Evolutionary conservation across 306 rosid species (phyloP).

Genomic region (Pachyrhizus erosus): DNA sequence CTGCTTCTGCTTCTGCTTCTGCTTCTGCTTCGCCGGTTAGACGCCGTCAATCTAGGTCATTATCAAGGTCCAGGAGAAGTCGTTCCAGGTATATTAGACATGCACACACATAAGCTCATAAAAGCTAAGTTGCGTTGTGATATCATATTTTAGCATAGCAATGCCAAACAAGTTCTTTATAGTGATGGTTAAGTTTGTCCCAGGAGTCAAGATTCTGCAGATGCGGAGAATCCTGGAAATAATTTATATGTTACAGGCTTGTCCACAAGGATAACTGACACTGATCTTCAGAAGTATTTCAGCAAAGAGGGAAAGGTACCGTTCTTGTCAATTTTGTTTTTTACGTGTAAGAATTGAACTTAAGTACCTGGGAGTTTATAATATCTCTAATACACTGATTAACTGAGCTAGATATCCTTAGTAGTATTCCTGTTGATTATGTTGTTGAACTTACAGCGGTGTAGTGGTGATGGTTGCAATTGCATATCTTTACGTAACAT

Average conservation of each 20-base stretch:
- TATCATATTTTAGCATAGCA: background rate
- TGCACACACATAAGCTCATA: background rate
- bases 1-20: background rate
- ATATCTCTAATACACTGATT: no score
- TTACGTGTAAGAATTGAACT: no score
- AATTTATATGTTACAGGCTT: conserved; percentile 60
- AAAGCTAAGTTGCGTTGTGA: background rate
- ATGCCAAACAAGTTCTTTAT: background rate
- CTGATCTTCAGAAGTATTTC: conserved; percentile 54
- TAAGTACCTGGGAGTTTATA: no score
- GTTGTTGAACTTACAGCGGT: background rate
- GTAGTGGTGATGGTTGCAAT: background rate
- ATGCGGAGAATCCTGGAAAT: conserved; percentile 57
- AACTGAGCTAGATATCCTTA: no score
- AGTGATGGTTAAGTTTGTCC: conserved; percentile 26
- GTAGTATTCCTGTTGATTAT: background rate
- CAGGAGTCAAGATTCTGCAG: conserved; percentile 49
- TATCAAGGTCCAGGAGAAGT: background rate
- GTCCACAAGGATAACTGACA: conserved; percentile 52
- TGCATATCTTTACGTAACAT: background rate
- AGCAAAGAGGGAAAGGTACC: conserved; percentile 55
- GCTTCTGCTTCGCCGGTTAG: background rate
- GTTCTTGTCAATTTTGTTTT: background rate
- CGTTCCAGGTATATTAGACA: background rate
- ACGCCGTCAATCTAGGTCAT: background rate